Evolutionary conservation across 495 filamentous ascomycete genomes (phyloP), one percentile per base, ranked within the genome.

Genomic region (Penicillium cosmopolitanum): DNA sequence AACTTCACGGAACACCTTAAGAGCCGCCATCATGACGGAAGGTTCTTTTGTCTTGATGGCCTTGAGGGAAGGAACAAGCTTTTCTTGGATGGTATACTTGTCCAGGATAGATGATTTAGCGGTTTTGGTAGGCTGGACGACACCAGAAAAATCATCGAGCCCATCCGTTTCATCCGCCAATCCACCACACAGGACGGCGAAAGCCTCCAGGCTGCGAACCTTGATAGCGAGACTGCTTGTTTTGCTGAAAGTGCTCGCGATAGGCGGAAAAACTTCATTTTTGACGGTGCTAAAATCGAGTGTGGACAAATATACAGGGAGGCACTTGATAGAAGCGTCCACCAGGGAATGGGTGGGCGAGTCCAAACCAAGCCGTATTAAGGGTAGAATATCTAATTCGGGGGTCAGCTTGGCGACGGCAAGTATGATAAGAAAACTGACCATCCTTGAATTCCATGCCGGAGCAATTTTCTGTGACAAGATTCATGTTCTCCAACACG

Each of bases 21-120:
- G 80, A 0, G 92, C 90, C 1, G 95, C 93, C 85, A 97, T 94
- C 89, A 97, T 96, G 3, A 98, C 95, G 2, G 91, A 93, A 0
- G 95, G 95, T 66, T 98, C 95, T 66, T 96, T 97, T 0, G 95
- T 98, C 70, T 98, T 98, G 72, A 98, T 98, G 1, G 78, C 92
- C 66, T 90, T 92, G 54, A 98, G 81, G 5, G 97, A 79, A 1
- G 95, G 95, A 4, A 98, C 84, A 15, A 98, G 87, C 74, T 96
- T 97, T 69, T 98, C 95, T 68, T 98, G 96, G 64, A 98, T 90
- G 1, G 95, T 97, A 64, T 92, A 97, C 70, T 98, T 98, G 74
- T 98, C 95, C 34, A 98, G 79, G 16, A 92, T 92, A 2, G 91
- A 90, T 3, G 84, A 85, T 28, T 85, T 86, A 34, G 77, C 75